These are phyloP conservation scores for Leishmania guyanensis DNA, from an alignment of 208 protist genomes.

Conservation along the genomic window DNA sequence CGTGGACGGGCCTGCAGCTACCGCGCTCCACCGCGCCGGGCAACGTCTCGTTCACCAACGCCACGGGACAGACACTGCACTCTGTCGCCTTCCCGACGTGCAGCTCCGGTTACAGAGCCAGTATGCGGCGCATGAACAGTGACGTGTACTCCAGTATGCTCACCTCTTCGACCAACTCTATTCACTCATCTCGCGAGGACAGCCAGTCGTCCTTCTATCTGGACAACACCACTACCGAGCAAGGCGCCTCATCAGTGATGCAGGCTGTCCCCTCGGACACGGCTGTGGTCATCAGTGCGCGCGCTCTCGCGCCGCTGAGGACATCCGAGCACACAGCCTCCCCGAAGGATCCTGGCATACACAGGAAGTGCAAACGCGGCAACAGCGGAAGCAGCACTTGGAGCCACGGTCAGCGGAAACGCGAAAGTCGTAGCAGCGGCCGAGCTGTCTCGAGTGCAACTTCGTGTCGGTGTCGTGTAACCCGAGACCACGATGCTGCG, in stretches of 20 bases:
- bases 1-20: constrained; percentile 12
- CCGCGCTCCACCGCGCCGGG: neutral
- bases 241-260: neutral
- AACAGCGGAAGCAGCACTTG: neutral
- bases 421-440: neutral
- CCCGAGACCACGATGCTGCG: neutral
- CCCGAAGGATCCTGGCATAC: neutral
- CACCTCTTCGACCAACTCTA: neutral
- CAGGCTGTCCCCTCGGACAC: neutral
- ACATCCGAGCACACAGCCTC: neutral
- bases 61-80: neutral
- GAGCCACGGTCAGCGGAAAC: neutral
- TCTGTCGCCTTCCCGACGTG: neutral
- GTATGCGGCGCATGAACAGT: constrained; percentile 10
- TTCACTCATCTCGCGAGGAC: constrained; percentile 11
- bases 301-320: too few species aligned
- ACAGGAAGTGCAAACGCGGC: neutral
- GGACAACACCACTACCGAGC: neutral
- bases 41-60: neutral
- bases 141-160: constrained; percentile 11
- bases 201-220: neutral
- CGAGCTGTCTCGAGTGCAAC: neutral
- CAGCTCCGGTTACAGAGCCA: neutral
- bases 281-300: neutral
- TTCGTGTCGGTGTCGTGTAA: neutral